Percentiles rank a stretch among this genome's conserved stretches.
Evolutionary conservation across 345 rosid genomes (phyloP).

Genomic region (Salix suchowensis): DNA sequence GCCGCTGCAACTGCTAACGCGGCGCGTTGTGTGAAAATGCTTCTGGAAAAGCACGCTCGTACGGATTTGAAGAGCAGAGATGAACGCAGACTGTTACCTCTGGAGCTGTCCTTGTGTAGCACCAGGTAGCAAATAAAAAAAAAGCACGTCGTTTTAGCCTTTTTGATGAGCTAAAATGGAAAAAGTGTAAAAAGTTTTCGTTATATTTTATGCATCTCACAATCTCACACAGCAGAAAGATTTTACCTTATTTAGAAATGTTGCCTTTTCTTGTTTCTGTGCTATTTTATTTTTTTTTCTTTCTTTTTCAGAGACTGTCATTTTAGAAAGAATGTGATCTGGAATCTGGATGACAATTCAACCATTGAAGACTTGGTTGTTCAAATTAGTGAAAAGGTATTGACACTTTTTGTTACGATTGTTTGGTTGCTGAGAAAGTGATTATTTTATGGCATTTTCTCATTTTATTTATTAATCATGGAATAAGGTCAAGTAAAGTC

Average conservation of each 20-base stretch:
- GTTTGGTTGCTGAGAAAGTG: constrained; percentile 8
- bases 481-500: no score
- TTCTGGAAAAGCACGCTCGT: constrained; percentile 68
- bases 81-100: constrained; percentile 51
- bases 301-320: neutral
- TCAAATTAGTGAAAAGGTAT: constrained; percentile 59
- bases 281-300: no score
- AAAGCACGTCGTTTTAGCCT: constrained; percentile 23
- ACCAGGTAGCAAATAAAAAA: constrained; percentile 41
- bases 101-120: constrained; percentile 54
- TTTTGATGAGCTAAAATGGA: neutral
- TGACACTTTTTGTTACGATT: constrained; percentile 3
- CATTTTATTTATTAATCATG: no score
- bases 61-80: constrained; percentile 59
- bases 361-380: constrained; percentile 49
- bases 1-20: constrained; percentile 57
- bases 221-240: constrained; percentile 1
- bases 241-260: constrained; percentile 26
- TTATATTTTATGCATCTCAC: constrained; percentile 1
- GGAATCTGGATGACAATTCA: constrained; percentile 53
- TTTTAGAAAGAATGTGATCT: constrained; percentile 47
- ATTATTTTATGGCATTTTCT: no score
- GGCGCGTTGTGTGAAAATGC: constrained; percentile 59
- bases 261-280: constrained; percentile 13
- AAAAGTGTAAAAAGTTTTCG: constrained; percentile 2